These are phyloP conservation scores for Paramarasmius palmivorus DNA, from an alignment of 1,284 basidiomycete genomes.

Conservation along the genomic window DNA sequence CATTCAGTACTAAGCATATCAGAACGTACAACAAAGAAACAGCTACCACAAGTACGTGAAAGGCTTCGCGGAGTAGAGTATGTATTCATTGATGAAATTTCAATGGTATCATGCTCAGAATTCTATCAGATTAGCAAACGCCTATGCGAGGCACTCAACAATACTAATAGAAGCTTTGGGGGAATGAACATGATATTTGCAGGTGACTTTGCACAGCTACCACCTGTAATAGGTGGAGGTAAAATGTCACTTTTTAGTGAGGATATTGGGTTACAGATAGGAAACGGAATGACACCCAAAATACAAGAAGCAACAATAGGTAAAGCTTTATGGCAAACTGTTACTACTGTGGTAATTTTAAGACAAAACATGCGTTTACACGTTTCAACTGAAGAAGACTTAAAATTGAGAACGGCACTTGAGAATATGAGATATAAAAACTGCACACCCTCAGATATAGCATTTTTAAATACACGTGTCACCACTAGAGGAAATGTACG, in stretches of 20 bases:
- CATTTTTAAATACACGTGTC: too few relatives aligned
- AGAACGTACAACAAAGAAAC: background rate
- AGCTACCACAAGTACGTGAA: background rate
- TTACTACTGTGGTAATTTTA: slow-evolving; percentile 9
- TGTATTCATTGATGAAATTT: background rate
- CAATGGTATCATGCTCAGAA: background rate
- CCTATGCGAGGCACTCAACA: background rate
- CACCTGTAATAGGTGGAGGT: slow-evolving; percentile 9
- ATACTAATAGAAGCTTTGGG: slow-evolving; percentile 17
- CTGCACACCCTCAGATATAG: slow-evolving; percentile 14
- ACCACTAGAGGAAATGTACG: too few relatives aligned
- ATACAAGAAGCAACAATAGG: slow-evolving; percentile 4
- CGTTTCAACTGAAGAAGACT: slow-evolving; percentile 5
- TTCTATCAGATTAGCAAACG: background rate
- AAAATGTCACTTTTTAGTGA: background rate
- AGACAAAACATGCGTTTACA: slow-evolving; percentile 21
- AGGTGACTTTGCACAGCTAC: slow-evolving; percentile 27
- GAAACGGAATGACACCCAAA: too few relatives aligned
- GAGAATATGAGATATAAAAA: too few relatives aligned
- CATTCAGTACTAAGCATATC: slow-evolving; percentile 27
- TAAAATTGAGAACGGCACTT: slow-evolving; percentile 10
- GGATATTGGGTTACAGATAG: background rate
- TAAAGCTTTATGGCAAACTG: slow-evolving; percentile 13
- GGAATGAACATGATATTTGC: slow-evolving; percentile 25
- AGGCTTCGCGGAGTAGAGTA: background rate